A percentile compares a stretch with the other conserved stretches of the same genome.
Evolutionary conservation across 371 early-diverging fungal genomes (phyloP).

Genomic region (Rhizomucor miehei): DNA sequence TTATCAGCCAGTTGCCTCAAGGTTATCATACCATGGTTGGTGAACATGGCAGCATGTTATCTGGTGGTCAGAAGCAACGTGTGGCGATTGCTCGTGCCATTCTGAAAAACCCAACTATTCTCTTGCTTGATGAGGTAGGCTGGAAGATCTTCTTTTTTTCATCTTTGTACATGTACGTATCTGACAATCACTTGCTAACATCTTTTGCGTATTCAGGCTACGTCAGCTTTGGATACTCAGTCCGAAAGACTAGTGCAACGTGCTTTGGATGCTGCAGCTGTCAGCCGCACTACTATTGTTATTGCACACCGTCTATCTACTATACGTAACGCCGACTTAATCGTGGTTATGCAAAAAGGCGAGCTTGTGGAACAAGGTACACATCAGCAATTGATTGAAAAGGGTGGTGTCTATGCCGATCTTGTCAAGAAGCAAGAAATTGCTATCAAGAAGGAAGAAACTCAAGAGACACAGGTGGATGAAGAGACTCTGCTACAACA

Average conservation of each 20-base stretch:
- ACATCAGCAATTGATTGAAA: constrained; percentile 60
- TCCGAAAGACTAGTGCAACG: constrained; percentile 81
- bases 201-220: constrained; percentile 46
- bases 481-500: constrained; percentile 27
- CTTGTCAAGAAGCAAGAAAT: constrained; percentile 60
- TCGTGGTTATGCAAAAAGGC: constrained; percentile 79
- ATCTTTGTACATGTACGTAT: no score
- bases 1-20: constrained; percentile 71
- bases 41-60: constrained; percentile 72
- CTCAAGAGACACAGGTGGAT: background rate
- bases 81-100: constrained; percentile 51
- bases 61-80: constrained; percentile 76
- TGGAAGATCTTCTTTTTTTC: background rate
- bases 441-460: constrained; percentile 2
- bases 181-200: no score
- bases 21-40: constrained; percentile 70
- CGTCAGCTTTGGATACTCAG: constrained; percentile 75
- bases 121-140: constrained; percentile 42
- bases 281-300: constrained; percentile 85
- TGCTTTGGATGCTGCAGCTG: constrained; percentile 75
- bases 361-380: constrained; percentile 70
- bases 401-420: constrained; percentile 53
- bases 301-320: constrained; percentile 91
- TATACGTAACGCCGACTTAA: constrained; percentile 77
- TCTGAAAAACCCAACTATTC: constrained; percentile 42